Conservation (phyloP, 352 stramenopile species). For the Globisporangium rhizosaccharum region DNA sequence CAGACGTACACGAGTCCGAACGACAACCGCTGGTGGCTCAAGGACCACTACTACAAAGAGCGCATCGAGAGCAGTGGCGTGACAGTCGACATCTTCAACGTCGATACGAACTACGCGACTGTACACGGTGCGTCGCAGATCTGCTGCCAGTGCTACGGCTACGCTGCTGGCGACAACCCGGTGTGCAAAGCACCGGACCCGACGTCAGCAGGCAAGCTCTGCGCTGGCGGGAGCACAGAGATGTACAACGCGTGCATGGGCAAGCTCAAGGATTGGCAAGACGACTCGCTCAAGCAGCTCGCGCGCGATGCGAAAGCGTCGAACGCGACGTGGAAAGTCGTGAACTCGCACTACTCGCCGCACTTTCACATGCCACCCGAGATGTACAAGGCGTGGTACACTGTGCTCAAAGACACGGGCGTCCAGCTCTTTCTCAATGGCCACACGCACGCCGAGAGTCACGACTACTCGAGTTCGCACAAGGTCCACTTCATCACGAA, state of each 20-base stretch:
- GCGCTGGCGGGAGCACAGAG: constrained; percentile 39
- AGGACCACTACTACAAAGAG: constrained; percentile 55
- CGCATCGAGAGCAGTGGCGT: constrained; percentile 27
- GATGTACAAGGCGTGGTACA: constrained; percentile 61
- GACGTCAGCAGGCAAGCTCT: constrained; percentile 29
- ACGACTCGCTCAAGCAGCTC: constrained; percentile 52
- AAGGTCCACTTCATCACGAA: constrained; percentile 77
- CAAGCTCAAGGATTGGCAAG: constrained; percentile 51
- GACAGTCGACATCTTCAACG: constrained; percentile 65
- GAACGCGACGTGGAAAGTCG: constrained; percentile 60
- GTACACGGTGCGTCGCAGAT: constrained; percentile 57
- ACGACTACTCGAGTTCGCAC: constrained; percentile 48
- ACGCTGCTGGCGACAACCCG: constrained; percentile 40
- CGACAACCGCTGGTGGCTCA: constrained; percentile 63
- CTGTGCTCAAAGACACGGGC: constrained; percentile 34
- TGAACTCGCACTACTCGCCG: constrained; percentile 74
- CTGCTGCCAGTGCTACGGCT: constrained; percentile 77
- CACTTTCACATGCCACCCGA: constrained; percentile 63
- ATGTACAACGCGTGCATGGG: constrained; percentile 59
- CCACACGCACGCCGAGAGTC: constrained; percentile 69
- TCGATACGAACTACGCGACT: constrained; percentile 57
- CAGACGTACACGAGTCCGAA: constrained; percentile 54
- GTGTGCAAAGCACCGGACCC: constrained; percentile 24
- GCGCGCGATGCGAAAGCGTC: constrained; percentile 41
- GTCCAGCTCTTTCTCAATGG: constrained; percentile 71